Evolutionary conservation across 768 basidiomycete genomes (phyloP).

Genomic region (Macrolepiota fuliginosa): DNA sequence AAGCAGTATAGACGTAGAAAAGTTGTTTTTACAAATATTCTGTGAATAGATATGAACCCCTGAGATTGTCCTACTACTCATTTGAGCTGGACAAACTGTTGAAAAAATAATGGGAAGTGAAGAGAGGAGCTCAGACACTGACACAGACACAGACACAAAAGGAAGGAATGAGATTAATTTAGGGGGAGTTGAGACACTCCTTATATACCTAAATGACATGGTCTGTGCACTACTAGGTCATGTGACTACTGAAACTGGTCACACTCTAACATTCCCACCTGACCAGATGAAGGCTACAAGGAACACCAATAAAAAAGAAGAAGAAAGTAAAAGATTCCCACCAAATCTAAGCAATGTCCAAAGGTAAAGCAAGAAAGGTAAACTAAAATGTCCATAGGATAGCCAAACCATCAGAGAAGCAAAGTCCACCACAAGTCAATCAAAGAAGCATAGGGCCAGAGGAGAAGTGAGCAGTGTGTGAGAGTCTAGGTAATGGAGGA

Average conservation of each 20-base stretch:
- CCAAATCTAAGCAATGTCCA: not conserved
- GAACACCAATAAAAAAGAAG: not conserved
- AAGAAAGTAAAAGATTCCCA: not conserved
- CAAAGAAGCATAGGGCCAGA: not conserved
- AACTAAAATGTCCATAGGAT: not conserved
- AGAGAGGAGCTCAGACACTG: not conserved
- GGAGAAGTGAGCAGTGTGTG: not conserved
- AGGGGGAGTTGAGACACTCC: not conserved
- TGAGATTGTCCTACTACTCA: too few species aligned
- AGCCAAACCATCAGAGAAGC: not conserved
- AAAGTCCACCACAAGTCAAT: not conserved
- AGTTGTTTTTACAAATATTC: too few species aligned
- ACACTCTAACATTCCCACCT: not conserved
- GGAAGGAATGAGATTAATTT: not conserved
- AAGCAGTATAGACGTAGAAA: too few species aligned
- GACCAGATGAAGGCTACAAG: not conserved
- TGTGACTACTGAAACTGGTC: not conserved
- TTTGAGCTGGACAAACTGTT: too few species aligned
- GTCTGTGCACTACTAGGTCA: not conserved
- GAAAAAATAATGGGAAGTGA: too few species aligned
- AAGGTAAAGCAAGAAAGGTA: not conserved
- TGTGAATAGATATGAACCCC: too few species aligned
- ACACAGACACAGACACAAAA: not conserved
- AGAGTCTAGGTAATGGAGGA: not conserved
- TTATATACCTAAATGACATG: not conserved